Percentiles rank a stretch among this genome's conserved stretches.
These are phyloP conservation scores for Cetradonia linearis DNA, from an alignment of 495 filamentous ascomycete genomes.

Conservation along the genomic window DNA sequence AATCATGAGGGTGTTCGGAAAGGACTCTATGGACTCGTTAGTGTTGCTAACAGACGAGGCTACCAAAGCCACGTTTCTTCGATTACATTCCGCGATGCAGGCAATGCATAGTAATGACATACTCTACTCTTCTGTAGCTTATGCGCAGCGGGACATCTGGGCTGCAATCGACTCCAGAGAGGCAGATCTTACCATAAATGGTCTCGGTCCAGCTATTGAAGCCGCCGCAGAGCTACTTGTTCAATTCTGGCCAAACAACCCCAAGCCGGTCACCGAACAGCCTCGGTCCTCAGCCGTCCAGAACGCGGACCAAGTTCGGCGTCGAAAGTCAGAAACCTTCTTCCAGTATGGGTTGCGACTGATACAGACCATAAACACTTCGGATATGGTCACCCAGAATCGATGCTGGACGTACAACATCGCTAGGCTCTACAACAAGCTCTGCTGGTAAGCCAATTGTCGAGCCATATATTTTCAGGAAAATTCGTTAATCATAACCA, in stretches of 20 bases:
- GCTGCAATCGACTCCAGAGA: not conserved
- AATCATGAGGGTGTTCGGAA: not conserved
- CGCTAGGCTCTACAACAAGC: not conserved
- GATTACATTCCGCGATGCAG: not conserved
- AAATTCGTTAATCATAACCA: not conserved
- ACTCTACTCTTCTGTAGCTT: not conserved
- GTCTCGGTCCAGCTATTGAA: not conserved
- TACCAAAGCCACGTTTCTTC: not conserved
- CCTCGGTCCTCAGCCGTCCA: not conserved
- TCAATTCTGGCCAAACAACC: not conserved
- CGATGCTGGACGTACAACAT: not conserved
- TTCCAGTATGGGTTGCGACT: not conserved
- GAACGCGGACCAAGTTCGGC: not conserved
- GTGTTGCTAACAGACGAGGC: not conserved
- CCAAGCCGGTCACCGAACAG: not conserved
- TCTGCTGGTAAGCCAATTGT: not conserved
- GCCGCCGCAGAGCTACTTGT: not conserved
- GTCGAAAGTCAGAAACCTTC: not conserved
- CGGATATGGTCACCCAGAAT: not conserved
- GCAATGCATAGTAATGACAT: not conserved
- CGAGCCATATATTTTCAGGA: not conserved
- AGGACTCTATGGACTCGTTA: not conserved
- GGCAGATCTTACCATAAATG: rapidly evolving
- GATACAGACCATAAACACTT: not conserved
- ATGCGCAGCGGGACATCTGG: not conserved